Evolutionary conservation across 176 grass and related monocot genomes (phyloP).

Genomic region (Oryza brachyantha): DNA sequence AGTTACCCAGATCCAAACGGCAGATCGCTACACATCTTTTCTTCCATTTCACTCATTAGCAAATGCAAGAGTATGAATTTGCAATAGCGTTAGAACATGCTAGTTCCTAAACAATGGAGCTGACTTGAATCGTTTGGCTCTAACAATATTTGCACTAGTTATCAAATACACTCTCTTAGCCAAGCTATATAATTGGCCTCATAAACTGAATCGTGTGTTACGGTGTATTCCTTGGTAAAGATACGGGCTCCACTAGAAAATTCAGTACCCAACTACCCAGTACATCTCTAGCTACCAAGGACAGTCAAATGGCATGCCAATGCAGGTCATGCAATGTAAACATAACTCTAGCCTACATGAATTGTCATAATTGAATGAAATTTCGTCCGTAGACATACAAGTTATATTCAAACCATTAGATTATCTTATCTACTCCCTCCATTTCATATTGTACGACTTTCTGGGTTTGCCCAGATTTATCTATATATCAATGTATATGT

Average conservation of each 20-base stretch:
- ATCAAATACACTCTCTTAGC: neutral
- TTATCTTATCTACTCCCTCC: neutral
- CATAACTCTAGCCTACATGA: neutral
- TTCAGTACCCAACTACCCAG: neutral
- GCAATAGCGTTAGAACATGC: neutral
- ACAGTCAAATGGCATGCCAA: neutral
- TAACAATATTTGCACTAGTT: neutral
- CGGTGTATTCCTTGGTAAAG: neutral
- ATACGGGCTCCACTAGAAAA: neutral
- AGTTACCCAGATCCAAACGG: constrained; percentile 47
- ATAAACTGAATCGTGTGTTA: neutral
- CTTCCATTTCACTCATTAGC: constrained; percentile 10
- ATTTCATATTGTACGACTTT: too few species aligned
- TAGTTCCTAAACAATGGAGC: neutral
- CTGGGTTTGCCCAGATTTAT: too few species aligned
- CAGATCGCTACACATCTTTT: constrained; percentile 2
- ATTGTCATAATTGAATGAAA: neutral
- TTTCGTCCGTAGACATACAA: neutral
- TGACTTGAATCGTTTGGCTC: neutral
- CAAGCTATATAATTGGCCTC: neutral
- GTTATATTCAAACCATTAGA: neutral
- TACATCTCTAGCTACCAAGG: neutral
- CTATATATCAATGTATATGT: too few species aligned
- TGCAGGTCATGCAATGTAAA: neutral
- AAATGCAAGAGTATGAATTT: neutral